These are phyloP conservation scores for Stropharia rugosoannulata DNA, from an alignment of 768 basidiomycete genomes.

Conservation along the genomic window DNA sequence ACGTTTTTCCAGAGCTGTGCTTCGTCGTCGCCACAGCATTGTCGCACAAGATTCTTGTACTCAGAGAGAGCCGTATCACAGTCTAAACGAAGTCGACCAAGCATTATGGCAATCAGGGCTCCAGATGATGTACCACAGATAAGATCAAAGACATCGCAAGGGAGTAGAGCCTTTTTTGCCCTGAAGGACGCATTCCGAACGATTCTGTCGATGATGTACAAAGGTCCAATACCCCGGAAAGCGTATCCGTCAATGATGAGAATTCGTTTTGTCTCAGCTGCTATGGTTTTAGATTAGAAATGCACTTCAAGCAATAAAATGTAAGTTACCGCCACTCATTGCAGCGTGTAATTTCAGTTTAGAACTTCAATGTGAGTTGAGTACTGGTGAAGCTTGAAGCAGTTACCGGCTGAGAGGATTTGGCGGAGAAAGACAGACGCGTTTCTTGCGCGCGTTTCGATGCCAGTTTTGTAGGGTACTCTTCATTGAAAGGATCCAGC, in stretches of 20 bases:
- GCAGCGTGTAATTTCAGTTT: no score
- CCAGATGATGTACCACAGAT: conserved; percentile 29
- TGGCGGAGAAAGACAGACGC: no score
- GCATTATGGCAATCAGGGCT: conserved; percentile 24
- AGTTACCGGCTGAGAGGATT: no score
- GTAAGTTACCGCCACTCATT: no score
- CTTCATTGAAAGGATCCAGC: no score
- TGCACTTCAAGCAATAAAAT: no score
- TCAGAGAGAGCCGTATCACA: conserved; percentile 22
- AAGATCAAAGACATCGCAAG: conserved; percentile 28
- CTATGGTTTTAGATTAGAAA: no score
- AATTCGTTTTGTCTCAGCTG: conserved; percentile 15
- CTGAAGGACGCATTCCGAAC: conserved; percentile 16
- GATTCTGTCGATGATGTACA: conserved; percentile 22
- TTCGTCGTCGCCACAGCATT: conserved; percentile 16
- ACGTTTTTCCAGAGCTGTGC: conserved; percentile 13
- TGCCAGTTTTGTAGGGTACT: no score
- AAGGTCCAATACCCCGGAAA: conserved; percentile 23
- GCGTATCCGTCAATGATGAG: conserved; percentile 27
- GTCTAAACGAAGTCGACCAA: conserved; percentile 26
- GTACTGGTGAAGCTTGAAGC: no score
- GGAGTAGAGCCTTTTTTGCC: conserved; percentile 11
- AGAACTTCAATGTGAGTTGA: no score
- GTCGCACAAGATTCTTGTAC: conserved; percentile 16
- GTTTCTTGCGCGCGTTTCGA: no score